phyloP scores from a whole-genome alignment of 441 rosid genomes.

The Euphorbia schlechtendalii region DNA sequence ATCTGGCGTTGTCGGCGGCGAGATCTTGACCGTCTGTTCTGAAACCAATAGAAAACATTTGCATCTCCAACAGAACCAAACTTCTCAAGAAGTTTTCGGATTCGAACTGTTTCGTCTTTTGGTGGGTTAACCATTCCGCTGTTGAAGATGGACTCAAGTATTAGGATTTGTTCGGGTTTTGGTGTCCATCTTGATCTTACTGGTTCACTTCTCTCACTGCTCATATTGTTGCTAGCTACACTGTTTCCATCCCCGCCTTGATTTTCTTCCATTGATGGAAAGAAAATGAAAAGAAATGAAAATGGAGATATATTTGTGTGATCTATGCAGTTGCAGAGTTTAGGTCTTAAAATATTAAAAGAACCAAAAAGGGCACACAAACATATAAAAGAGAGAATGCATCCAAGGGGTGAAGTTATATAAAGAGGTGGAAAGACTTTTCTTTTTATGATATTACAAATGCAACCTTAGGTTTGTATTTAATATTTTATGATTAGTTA shows the following conservation, averaged over 20 bases:
- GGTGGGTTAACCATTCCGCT: slow-evolving; percentile 99
- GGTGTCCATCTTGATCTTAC: slow-evolving; percentile 97
- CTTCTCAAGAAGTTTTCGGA: slow-evolving; percentile 79
- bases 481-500: background rate
- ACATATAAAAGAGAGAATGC: slow-evolving; percentile 24
- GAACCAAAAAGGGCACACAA: slow-evolving; percentile 25
- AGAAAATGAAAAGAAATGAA: background rate
- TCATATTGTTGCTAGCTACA: slow-evolving; percentile 33
- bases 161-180: slow-evolving; percentile 92
- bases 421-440: slow-evolving; percentile 25
- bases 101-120: slow-evolving; percentile 86
- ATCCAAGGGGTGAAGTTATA: slow-evolving; percentile 18
- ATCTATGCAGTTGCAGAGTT: slow-evolving; percentile 25
- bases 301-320: background rate
- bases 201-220: slow-evolving; percentile 48
- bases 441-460: slow-evolving; percentile 27
- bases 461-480: slow-evolving; percentile 20
- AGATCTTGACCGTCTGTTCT: slow-evolving; percentile 90
- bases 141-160: slow-evolving; percentile 94
- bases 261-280: slow-evolving; percentile 12
- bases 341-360: slow-evolving; percentile 23
- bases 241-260: slow-evolving; percentile 40
- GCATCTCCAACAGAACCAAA: slow-evolving; percentile 93
- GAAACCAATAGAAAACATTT: slow-evolving; percentile 99
- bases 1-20: slow-evolving; percentile 93